phyloP scores from a whole-genome alignment of 495 filamentous ascomycete species.

The Penicillium psychrofluorescens region DNA sequence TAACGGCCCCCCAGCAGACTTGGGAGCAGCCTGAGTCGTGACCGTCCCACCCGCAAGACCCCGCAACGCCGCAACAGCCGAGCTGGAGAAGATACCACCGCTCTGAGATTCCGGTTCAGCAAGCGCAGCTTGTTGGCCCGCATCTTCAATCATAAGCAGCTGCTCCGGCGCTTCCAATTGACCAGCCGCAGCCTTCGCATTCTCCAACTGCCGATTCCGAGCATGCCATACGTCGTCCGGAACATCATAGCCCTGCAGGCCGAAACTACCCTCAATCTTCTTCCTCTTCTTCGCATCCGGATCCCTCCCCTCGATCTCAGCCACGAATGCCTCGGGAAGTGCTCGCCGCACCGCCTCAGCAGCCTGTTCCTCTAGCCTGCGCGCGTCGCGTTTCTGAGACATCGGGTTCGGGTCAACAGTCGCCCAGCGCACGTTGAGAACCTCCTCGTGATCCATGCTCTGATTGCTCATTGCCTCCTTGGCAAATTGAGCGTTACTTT shows the following conservation, averaged over 20 bases:
- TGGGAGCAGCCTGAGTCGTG: constrained; percentile 25
- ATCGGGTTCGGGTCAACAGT: constrained; percentile 93
- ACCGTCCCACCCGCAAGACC: constrained; percentile 34
- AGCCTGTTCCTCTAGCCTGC: constrained; percentile 92
- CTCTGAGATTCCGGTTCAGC: constrained; percentile 14
- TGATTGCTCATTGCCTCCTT: constrained; percentile 91
- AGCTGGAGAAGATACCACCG: constrained; percentile 71
- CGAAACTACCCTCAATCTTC: constrained; percentile 85
- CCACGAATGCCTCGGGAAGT: constrained; percentile 85
- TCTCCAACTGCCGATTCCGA: constrained; percentile 43
- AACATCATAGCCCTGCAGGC: constrained; percentile 84
- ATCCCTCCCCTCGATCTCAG: constrained; percentile 88
- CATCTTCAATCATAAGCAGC: constrained; percentile 36
- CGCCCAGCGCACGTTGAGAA: constrained; percentile 95
- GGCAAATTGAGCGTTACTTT: constrained; percentile 82
- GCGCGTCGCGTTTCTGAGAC: constrained; percentile 87
- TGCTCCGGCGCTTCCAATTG: constrained; percentile 40
- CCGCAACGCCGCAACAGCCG: constrained; percentile 67
- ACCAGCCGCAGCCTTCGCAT: constrained; percentile 20
- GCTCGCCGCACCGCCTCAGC: constrained; percentile 89
- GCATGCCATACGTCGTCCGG: constrained; percentile 94
- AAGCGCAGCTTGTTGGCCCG: background rate
- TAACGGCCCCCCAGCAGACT: constrained; percentile 52
- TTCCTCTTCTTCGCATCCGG: constrained; percentile 78
- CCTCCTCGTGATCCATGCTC: constrained; percentile 76